These are phyloP conservation scores for Ambrosia hybrid DNA, from an alignment of 140 eudicot species.

Conservation along the genomic window DNA sequence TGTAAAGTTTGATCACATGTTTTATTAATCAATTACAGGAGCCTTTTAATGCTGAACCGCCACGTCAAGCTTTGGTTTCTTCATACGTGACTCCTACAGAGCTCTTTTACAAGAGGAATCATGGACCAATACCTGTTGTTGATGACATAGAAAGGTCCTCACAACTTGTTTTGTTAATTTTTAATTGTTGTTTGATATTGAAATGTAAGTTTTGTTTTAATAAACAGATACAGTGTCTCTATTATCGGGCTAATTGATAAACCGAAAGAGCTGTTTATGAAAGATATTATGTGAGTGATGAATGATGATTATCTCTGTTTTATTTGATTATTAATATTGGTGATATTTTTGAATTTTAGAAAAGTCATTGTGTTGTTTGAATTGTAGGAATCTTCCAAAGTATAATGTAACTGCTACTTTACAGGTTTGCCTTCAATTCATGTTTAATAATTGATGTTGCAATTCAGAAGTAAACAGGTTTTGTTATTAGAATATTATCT, in stretches of 20 bases:
- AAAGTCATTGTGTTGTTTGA: conserved; percentile 19
- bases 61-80: conserved; percentile 64
- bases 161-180: not conserved
- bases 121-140: conserved; percentile 90
- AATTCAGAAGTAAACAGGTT: no score
- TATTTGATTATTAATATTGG: conserved; percentile 31
- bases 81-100: conserved; percentile 92
- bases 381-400: conserved; percentile 80
- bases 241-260: conserved; percentile 52
- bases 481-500: not conserved
- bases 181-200: conserved; percentile 31
- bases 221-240: conserved; percentile 63
- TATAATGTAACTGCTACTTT: conserved; percentile 79
- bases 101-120: conserved; percentile 84
- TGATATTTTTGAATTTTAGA: not conserved
- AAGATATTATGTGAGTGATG: conserved; percentile 65
- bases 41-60: conserved; percentile 97
- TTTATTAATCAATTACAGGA: conserved; percentile 41
- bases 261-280: conserved; percentile 68
- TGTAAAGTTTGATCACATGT: not conserved
- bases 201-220: conserved; percentile 1
- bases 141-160: conserved; percentile 78
- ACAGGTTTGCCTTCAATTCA: conserved; percentile 49
- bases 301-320: not conserved
- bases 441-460: no score